Conservation (phyloP, 305 asterid species). For the Fraxinus baroniana region DNA sequence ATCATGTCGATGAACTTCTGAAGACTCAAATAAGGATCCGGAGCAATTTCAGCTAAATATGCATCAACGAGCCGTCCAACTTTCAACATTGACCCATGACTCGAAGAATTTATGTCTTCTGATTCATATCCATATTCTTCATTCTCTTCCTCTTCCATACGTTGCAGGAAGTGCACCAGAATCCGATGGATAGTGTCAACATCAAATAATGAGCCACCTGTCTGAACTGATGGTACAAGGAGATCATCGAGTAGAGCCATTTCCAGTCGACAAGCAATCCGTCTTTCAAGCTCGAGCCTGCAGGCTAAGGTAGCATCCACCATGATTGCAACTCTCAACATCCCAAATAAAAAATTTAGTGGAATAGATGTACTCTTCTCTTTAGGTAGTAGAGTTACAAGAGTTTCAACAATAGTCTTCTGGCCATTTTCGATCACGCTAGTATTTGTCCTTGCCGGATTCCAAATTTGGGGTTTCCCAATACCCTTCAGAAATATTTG, state of each 20-base stretch:
- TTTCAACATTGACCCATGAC: conserved; percentile 51
- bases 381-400: conserved; percentile 47
- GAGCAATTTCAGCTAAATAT: conserved; percentile 68
- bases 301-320: conserved; percentile 50
- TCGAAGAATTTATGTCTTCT: conserved; percentile 43
- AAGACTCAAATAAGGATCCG: conserved; percentile 66
- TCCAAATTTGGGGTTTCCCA: conserved; percentile 64
- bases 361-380: conserved; percentile 51
- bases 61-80: conserved; percentile 63
- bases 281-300: conserved; percentile 60
- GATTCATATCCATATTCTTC: conserved; percentile 57
- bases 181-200: conserved; percentile 53
- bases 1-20: conserved; percentile 50
- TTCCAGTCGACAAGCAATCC: conserved; percentile 51
- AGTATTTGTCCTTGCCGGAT: conserved; percentile 49
- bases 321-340: conserved; percentile 58
- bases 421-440: conserved; percentile 36
- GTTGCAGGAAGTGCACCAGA: conserved; percentile 54
- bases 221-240: conserved; percentile 50
- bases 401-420: conserved; percentile 44
- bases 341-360: conserved; percentile 55
- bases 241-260: conserved; percentile 64
- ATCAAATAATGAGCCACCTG: conserved; percentile 62
- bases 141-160: conserved; percentile 51
- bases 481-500: conserved; percentile 51